phyloP scores from a whole-genome alignment of 352 stramenopile genomes.

The Phytophthora pluvialis region DNA sequence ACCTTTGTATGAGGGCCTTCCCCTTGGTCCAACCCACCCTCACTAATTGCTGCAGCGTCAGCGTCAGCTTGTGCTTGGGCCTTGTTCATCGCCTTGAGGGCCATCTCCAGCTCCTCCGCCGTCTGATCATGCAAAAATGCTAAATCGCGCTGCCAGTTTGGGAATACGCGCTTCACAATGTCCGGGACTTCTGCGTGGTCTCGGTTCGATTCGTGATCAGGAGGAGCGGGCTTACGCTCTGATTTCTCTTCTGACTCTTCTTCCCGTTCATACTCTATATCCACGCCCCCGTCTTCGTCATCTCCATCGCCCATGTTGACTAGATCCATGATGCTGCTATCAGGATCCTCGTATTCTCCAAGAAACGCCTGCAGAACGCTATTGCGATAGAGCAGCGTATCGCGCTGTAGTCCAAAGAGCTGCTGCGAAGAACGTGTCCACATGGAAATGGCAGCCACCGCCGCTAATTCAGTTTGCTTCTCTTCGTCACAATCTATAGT shows the following conservation, averaged over 20 bases:
- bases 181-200: constrained; percentile 29
- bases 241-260: constrained; percentile 15
- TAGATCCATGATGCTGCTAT: constrained; percentile 4
- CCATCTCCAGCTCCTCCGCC: constrained; percentile 36
- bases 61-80: constrained; percentile 10
- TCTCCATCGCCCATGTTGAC: constrained; percentile 10
- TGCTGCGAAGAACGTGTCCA: constrained; percentile 45
- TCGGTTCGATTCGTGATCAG: background rate
- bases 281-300: constrained; percentile 4
- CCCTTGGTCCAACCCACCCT: background rate
- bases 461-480: constrained; percentile 18
- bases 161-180: constrained; percentile 56
- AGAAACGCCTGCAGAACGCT: constrained; percentile 35
- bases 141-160: constrained; percentile 53
- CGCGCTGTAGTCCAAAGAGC: constrained; percentile 29
- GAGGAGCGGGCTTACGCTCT: background rate
- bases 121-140: constrained; percentile 47
- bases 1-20: background rate
- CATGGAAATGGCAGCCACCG: constrained; percentile 38
- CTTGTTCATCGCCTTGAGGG: constrained; percentile 25
- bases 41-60: background rate
- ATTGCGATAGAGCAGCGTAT: constrained; percentile 43
- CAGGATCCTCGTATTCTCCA: constrained; percentile 10
- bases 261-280: constrained; percentile 8
- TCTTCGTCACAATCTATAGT: constrained; percentile 18